Evolutionary conservation across 1,284 basidiomycete genomes (phyloP).

Genomic region (Ustilago curta): DNA sequence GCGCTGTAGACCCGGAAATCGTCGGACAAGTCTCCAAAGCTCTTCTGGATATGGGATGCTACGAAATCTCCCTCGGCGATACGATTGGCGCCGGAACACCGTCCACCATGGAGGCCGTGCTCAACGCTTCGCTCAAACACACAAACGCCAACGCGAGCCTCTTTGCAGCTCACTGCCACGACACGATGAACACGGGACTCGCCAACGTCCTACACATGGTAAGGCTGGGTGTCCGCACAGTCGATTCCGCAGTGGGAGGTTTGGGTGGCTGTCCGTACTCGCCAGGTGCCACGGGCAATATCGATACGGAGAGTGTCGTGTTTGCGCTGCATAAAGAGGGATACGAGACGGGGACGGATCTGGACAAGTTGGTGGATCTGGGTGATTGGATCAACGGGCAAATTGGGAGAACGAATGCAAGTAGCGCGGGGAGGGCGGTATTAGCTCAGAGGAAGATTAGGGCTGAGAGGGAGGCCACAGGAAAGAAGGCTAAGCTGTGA

Average conservation of each 20-base stretch:
- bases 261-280: constrained; percentile 95
- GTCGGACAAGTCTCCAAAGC: constrained; percentile 80
- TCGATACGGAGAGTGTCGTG: constrained; percentile 76
- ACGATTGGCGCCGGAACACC: constrained; percentile 90
- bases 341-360: constrained; percentile 78
- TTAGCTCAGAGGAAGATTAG: constrained; percentile 44
- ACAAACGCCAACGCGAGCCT: neutral
- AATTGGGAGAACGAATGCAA: constrained; percentile 46
- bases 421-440: constrained; percentile 51
- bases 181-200: constrained; percentile 85
- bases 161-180: constrained; percentile 78
- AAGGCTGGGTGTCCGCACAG: constrained; percentile 72
- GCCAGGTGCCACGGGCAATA: constrained; percentile 75
- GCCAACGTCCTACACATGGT: constrained; percentile 72
- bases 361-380: constrained; percentile 44
- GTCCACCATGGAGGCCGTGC: constrained; percentile 76
- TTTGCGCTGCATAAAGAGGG: constrained; percentile 81
- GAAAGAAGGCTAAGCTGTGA: constrained; percentile 20
- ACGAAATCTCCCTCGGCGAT: constrained; percentile 91
- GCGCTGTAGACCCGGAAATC: constrained; percentile 77
- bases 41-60: constrained; percentile 89
- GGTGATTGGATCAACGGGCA: constrained; percentile 48
- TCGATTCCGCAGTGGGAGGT: constrained; percentile 79
- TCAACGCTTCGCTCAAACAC: constrained; percentile 76
- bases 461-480: constrained; percentile 26